Evolutionary conservation across 1,284 basidiomycete genomes (phyloP), one percentile per base, ranked within the genome.

Genomic region (Apiotrichum sp.): DNA sequence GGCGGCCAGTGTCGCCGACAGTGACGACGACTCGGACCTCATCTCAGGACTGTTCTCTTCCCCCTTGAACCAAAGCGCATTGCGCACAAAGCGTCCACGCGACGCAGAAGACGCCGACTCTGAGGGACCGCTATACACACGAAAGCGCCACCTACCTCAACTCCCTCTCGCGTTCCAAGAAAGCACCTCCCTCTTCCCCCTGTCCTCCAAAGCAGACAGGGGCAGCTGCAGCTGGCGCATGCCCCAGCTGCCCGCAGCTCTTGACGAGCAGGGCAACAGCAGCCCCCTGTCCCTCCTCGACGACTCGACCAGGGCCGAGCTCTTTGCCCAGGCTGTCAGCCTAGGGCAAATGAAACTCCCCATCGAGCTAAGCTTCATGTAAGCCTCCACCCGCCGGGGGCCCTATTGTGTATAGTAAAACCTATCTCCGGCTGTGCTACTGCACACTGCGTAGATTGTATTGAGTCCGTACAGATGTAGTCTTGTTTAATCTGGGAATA

Each of bases 311-410:
- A 50, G 56, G 41, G 41, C 41, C 33, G 56, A 58, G 40, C 49
- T 47, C 46, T 38, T 52, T n/a, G n/a, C 45, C 4, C 55, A 49
- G 29, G 52, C 52, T 3, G 49, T 49, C 41, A 41, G 42, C 40
- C 32, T 53, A 11, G 40, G 32, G 22, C 56, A 58, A 47, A 66
- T 69, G 67, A 51, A 52, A 33, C 50, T 66, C 22, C 64, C 64
- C 47, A 51, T 67, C n/a, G 65, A 65, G 45, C 54, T 68, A 32
- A 66, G 66, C 53, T 68, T 38, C 13, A 51, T 64, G 63, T 64
- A 47, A 57, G 58, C 57, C 31, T 11, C 31, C 33, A 29, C 44
- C 13, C 8, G 8, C 3, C 11, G 29, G 44, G 44, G 22, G 31
- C 10, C 11, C 44, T 11, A 8, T 13, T 13, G 16, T 22, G 29